A percentile compares a stretch with the other conserved stretches of the same genome.
phyloP scores from a whole-genome alignment of 2,329 filamentous ascomycete species.

The Aspergillus hiratsukae region DNA sequence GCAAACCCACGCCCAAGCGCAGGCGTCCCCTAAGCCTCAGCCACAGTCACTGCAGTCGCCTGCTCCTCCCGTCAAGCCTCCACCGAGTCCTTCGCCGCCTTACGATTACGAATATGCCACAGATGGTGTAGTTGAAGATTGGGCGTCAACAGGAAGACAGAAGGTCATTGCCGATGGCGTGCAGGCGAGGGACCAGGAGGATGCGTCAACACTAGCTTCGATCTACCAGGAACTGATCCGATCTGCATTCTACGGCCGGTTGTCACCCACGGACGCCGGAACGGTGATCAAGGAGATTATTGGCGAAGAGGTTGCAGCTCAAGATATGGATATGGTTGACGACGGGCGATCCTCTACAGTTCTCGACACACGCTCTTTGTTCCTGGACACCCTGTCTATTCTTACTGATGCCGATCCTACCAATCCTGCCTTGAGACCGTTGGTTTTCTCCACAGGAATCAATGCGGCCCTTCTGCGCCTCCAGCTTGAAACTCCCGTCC shows the following conservation, averaged over 20 bases:
- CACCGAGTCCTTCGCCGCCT: slow-evolving; percentile 23
- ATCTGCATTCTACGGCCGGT: slow-evolving; percentile 64
- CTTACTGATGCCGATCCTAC: slow-evolving; percentile 66
- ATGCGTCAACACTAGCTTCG: slow-evolving; percentile 63
- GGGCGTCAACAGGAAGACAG: slow-evolving; percentile 64
- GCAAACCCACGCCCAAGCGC: slow-evolving; percentile 8
- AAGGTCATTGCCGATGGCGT: slow-evolving; percentile 62
- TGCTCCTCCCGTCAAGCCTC: slow-evolving; percentile 11
- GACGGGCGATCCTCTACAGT: slow-evolving; percentile 36
- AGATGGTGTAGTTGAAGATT: slow-evolving; percentile 61
- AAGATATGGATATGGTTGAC: slow-evolving; percentile 45
- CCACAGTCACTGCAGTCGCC: slow-evolving; percentile 15
- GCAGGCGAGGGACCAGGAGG: slow-evolving; percentile 62
- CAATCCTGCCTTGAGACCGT: slow-evolving; percentile 56
- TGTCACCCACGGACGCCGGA: slow-evolving; percentile 67
- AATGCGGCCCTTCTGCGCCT: slow-evolving; percentile 69
- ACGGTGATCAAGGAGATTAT: slow-evolving; percentile 69
- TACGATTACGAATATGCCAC: slow-evolving; percentile 76
- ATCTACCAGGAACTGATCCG: slow-evolving; percentile 83
- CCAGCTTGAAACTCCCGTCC: slow-evolving; percentile 72
- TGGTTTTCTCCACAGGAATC: slow-evolving; percentile 69
- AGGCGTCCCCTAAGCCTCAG: slow-evolving; percentile 16
- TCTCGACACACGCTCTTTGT: slow-evolving; percentile 64
- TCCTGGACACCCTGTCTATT: slow-evolving; percentile 78
- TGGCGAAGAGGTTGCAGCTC: slow-evolving; percentile 48